Percentiles rank a stretch among this genome's conserved stretches.
phyloP scores from a whole-genome alignment of 202 grass and related monocot species.

The Saccharum hybrid region DNA sequence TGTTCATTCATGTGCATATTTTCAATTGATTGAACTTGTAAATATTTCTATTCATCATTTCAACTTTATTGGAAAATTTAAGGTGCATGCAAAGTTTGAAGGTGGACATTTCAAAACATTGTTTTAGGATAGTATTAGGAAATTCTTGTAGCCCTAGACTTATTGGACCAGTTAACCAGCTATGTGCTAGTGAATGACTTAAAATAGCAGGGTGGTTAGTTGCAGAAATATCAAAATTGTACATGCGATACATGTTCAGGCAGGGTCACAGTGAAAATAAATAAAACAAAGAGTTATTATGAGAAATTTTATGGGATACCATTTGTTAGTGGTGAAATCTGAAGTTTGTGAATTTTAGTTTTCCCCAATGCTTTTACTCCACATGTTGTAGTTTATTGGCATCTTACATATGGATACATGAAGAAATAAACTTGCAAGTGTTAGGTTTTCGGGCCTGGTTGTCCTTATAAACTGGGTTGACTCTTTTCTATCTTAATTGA shows the following conservation, averaged over 20 bases:
- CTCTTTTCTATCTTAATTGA: no score
- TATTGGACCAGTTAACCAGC: background rate
- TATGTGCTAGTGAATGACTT: background rate
- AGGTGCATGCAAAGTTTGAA: background rate
- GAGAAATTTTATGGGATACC: background rate
- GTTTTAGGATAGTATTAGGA: background rate
- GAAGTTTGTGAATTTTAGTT: background rate
- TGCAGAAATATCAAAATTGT: constrained; percentile 21
- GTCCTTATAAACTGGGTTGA: no score
- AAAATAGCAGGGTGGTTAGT: background rate
- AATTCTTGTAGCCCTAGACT: background rate
- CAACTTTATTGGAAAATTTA: background rate
- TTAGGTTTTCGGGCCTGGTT: no score
- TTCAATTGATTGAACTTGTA: background rate
- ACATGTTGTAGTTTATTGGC: background rate
- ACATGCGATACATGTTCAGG: constrained; percentile 9
- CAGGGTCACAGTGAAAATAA: background rate
- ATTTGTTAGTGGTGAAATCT: constrained; percentile 13
- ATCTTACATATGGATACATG: constrained; percentile 24
- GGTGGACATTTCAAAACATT: background rate
- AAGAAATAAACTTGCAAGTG: background rate
- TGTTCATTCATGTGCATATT: background rate
- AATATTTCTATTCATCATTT: background rate
- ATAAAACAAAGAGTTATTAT: background rate
- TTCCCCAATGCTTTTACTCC: background rate